phyloP scores from a whole-genome alignment of 306 rosid species.

The Vigna radiata region DNA sequence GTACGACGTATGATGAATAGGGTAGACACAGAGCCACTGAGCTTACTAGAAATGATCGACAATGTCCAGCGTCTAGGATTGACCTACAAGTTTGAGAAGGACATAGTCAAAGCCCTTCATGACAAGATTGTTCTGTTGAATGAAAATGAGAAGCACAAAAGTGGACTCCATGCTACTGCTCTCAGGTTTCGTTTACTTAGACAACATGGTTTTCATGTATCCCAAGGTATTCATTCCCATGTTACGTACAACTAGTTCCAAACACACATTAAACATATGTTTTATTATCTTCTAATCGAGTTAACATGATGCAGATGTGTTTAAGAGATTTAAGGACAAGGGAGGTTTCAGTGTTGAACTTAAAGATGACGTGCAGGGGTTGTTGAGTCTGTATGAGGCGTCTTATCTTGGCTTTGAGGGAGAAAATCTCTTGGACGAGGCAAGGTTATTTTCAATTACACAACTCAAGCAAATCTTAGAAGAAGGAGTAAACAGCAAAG shows the following conservation, averaged over 20 bases:
- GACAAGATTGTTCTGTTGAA: not conserved
- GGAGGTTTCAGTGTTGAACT: slow-evolving; percentile 29
- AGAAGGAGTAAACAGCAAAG: too few species aligned
- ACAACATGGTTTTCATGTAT: too few species aligned
- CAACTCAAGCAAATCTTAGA: too few species aligned
- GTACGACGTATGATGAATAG: too few species aligned
- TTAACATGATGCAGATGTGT: slow-evolving; percentile 40
- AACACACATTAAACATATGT: too few species aligned
- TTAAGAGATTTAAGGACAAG: slow-evolving; percentile 37
- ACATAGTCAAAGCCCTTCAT: slow-evolving; percentile 28
- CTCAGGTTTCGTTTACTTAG: slow-evolving; percentile 54
- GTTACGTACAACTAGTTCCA: too few species aligned
- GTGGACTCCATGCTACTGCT: slow-evolving; percentile 41
- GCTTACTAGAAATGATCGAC: slow-evolving; percentile 49
- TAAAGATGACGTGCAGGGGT: too few species aligned
- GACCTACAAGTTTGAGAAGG: slow-evolving; percentile 44
- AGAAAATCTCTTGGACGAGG: slow-evolving; percentile 54
- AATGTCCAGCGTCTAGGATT: slow-evolving; percentile 51
- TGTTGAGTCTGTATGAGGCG: slow-evolving; percentile 57
- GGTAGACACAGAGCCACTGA: not conserved
- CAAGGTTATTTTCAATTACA: too few species aligned
- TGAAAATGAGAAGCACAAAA: not conserved
- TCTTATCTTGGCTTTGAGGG: slow-evolving; percentile 52
- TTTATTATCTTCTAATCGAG: too few species aligned
- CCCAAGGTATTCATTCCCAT: too few species aligned